Conservation (phyloP, 2,329 filamentous ascomycete genomes). For the Diaporthe helianthi region DNA sequence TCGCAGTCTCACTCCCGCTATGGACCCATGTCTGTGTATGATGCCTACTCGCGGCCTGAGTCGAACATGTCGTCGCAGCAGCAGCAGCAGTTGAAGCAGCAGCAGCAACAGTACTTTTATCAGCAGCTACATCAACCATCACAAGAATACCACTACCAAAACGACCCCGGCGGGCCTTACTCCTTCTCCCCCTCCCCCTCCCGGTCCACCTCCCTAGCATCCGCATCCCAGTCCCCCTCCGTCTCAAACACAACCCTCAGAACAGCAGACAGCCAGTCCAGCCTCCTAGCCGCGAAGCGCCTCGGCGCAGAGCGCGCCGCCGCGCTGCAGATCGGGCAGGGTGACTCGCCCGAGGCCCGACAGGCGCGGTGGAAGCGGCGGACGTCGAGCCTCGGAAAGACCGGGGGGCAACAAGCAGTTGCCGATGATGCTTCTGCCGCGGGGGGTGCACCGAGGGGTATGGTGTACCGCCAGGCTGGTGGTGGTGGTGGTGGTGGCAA, state of each 20-base stretch:
- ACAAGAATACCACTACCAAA: not conserved
- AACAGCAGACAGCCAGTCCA: constrained; percentile 33
- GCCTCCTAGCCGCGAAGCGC: constrained; percentile 60
- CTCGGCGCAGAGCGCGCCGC: constrained; percentile 58
- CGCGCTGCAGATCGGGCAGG: constrained; percentile 48
- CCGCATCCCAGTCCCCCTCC: constrained; percentile 2
- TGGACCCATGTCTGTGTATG: constrained; percentile 3
- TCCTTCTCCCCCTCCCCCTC: constrained; percentile 12
- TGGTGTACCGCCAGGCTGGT: not conserved
- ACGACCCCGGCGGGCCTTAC: constrained; percentile 4
- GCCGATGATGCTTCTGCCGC: constrained; percentile 31
- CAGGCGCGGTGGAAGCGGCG: constrained; percentile 39
- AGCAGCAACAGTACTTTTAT: not conserved
- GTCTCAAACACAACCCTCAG: constrained; percentile 34
- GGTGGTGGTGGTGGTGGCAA: too few relatives aligned
- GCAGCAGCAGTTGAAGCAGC: not conserved
- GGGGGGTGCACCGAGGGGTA: not conserved
- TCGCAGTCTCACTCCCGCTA: constrained; percentile 20
- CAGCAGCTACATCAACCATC: not conserved
- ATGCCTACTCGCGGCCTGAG: constrained; percentile 21
- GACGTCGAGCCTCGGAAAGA: constrained; percentile 12
- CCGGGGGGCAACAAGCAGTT: constrained; percentile 20
- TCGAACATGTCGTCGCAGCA: constrained; percentile 10
- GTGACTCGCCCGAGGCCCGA: constrained; percentile 38
- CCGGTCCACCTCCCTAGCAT: constrained; percentile 18